phyloP scores from a whole-genome alignment of 2,329 filamentous ascomycete genomes.

The Neonectria sp. region DNA sequence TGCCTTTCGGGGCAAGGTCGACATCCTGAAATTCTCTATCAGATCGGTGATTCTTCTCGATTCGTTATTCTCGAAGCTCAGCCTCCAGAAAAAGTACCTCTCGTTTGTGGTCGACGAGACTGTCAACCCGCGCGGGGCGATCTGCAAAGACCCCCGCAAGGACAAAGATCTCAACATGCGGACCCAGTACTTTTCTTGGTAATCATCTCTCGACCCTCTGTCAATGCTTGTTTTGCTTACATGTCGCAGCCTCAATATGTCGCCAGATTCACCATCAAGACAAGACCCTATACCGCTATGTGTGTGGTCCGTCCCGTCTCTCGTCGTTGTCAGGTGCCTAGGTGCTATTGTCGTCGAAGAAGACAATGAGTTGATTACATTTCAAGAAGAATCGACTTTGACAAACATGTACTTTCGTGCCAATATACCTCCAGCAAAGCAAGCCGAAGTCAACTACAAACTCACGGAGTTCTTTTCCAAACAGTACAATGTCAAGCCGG shows the following conservation, averaged over 20 bases:
- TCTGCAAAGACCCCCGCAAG: conserved; percentile 1
- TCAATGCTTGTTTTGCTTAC: neutral
- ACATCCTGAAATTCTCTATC: conserved; percentile 15
- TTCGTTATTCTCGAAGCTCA: neutral
- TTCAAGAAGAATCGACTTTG: neutral
- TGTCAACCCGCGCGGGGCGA: neutral
- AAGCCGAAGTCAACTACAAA: neutral
- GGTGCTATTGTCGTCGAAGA: conserved; percentile 8
- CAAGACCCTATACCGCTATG: neutral
- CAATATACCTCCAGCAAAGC: neutral
- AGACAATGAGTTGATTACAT: conserved; percentile 9
- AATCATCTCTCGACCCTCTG: neutral
- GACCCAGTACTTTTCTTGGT: conserved; percentile 1
- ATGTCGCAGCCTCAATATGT: neutral
- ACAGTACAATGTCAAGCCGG: neutral
- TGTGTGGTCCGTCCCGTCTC: conserved; percentile 22
- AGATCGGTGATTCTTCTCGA: neutral
- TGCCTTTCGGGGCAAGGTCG: conserved; percentile 11
- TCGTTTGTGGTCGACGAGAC: conserved; percentile 1
- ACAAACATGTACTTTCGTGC: conserved; percentile 9
- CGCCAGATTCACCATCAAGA: neutral
- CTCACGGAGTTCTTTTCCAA: conserved; percentile 18
- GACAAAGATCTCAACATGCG: conserved; percentile 12
- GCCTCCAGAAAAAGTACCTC: neutral
- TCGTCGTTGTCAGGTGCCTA: conserved; percentile 8